Conservation (phyloP, 2,329 filamentous ascomycete species). For the Penicillium paneum region DNA sequence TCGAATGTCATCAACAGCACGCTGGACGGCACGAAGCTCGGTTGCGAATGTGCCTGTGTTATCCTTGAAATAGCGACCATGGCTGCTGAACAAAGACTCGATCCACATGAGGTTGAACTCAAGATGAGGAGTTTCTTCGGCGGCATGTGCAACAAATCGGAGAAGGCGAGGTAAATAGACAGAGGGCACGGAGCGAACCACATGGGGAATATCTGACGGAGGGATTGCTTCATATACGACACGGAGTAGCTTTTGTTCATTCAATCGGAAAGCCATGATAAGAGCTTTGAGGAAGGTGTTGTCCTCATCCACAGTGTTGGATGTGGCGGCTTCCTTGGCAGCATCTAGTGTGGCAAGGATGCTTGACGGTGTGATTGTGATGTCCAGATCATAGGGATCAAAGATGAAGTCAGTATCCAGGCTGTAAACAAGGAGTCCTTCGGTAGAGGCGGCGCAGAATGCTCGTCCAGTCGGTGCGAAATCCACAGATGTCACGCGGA, state of each 20-base stretch:
- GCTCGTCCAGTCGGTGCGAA: constrained; percentile 86
- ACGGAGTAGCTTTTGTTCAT: constrained; percentile 76
- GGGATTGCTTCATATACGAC: constrained; percentile 84
- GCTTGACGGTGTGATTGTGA: constrained; percentile 84
- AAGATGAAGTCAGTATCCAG: constrained; percentile 81
- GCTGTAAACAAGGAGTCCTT: constrained; percentile 90
- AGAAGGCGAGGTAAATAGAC: constrained; percentile 85
- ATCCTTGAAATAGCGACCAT: constrained; percentile 81
- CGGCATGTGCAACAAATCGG: constrained; percentile 81
- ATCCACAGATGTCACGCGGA: constrained; percentile 77
- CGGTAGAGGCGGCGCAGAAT: constrained; percentile 93
- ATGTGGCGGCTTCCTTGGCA: constrained; percentile 33
- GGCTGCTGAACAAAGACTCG: constrained; percentile 72
- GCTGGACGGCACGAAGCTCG: constrained; percentile 77
- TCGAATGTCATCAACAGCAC: constrained; percentile 75
- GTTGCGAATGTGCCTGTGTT: constrained; percentile 75
- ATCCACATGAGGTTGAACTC: constrained; percentile 96
- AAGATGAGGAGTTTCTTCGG: constrained; percentile 85
- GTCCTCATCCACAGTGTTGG: constrained; percentile 60
- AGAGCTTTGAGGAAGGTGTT: constrained; percentile 83
- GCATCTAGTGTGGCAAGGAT: constrained; percentile 69
- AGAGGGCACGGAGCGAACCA: constrained; percentile 73
- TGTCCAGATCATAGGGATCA: constrained; percentile 93
- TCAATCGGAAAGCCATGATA: constrained; percentile 95
- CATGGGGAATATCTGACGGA: constrained; percentile 67